Evolutionary conservation across 345 rosid species (phyloP).

Genomic region (Kernera saxatilis): DNA sequence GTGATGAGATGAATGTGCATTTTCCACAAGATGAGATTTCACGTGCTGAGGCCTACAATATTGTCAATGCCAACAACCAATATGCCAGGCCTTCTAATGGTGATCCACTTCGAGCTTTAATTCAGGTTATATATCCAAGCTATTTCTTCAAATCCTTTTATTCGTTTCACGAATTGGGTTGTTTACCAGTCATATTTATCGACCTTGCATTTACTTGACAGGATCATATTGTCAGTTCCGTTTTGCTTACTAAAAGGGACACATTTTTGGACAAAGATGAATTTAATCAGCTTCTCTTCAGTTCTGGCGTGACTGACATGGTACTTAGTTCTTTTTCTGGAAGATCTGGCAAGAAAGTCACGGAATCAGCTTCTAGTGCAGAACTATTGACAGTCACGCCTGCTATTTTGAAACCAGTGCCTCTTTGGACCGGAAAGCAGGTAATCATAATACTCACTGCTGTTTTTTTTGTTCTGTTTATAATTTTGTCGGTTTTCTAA

Average conservation of each 20-base stretch:
- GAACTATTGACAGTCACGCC: constrained; percentile 45
- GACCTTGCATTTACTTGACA: constrained; percentile 34
- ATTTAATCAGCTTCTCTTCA: constrained; percentile 74
- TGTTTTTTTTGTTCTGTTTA: neutral
- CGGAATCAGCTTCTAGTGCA: constrained; percentile 43
- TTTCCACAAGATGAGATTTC: constrained; percentile 99
- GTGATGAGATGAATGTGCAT: constrained; percentile 99
- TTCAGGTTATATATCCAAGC: constrained; percentile 57
- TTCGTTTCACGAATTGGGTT: constrained; percentile 3
- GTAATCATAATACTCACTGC: constrained; percentile 31
- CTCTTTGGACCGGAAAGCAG: constrained; percentile 99
- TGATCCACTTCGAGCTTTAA: constrained; percentile 84
- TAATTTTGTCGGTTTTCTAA: neutral
- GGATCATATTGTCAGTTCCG: constrained; percentile 94
- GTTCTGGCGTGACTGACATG: constrained; percentile 64
- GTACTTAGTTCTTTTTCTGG: constrained; percentile 38
- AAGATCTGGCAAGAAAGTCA: constrained; percentile 63
- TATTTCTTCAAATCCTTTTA: neutral
- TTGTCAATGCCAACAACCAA: constrained; percentile 96
- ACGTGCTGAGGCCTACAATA: constrained; percentile 96
- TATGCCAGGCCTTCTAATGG: constrained; percentile 93
- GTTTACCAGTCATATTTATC: neutral
- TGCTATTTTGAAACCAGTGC: constrained; percentile 77
- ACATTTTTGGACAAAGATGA: constrained; percentile 68
- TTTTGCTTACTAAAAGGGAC: constrained; percentile 82